Base-by-base conservation (phyloP, 257 asterid species). In the Gentiana dahurica region DNA sequence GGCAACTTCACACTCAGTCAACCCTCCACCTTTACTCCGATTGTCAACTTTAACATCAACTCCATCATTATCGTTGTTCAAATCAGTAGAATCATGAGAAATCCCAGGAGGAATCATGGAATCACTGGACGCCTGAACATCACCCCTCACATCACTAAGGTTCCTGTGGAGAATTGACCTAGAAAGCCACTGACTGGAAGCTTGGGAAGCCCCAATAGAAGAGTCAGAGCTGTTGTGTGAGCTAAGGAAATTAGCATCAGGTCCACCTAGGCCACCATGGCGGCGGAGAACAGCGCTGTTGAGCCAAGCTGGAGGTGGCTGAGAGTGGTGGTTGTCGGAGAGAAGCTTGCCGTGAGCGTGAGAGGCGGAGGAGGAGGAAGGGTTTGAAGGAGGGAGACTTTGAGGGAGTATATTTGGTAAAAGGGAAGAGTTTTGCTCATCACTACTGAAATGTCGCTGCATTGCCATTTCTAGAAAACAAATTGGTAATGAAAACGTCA, bases 281-380 rank as follows among this genome's bases (percentile, higher is more conserved):
- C 66, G 86, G 57, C 86, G 82, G 36, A 71, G 79, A 49, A 79
- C 68, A 4, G 76, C 76, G 10, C 73, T 73, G 81, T 75, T 81
- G 62, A 84, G 94, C 87, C 86, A 85, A 33, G 77, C 72, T 3
- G 81, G 81, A 2, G 73, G 77, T 3, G 79, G 81, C 6, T 71
- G 75, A 2, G 71, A 60, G 57, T 59, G 24, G 15, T 59, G 74
- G 11, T 53, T 63, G 35, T 60, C 77, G 62, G 60, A 55, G 54
- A 68, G 46, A 43, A 69, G 72, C 62, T 79, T 49, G 34, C 62
- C 33, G 59, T 11, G 24, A 24, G 24, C 24, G 24, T 24, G 24
- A 24, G 49, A 55, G 66, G 58, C n/a, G 66, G 53, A 5, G 66
- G 53, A 5, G 37, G 58, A 39, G 58, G 51, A 48, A 63, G 69